These are phyloP conservation scores for Pulveroboletus sp. DNA, from an alignment of 768 basidiomycete genomes.

Conservation along the genomic window DNA sequence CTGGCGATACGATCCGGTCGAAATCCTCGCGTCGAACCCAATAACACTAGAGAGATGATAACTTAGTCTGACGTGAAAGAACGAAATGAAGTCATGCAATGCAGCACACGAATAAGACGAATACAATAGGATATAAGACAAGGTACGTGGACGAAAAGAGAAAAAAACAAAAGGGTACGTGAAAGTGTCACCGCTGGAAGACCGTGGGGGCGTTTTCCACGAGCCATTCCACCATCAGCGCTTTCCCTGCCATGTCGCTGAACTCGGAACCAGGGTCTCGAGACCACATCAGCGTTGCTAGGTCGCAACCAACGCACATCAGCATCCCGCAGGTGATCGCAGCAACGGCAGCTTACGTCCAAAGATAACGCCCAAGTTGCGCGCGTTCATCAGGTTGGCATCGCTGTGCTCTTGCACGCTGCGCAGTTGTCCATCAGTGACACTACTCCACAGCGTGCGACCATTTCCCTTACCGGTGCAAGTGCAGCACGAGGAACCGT, in stretches of 20 bases:
- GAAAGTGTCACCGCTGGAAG: conserved; percentile 28
- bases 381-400: conserved; percentile 87
- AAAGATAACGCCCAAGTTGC: conserved; percentile 96
- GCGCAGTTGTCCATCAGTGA: conserved; percentile 2
- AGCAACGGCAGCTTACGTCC: conserved; percentile 67
- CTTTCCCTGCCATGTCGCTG: conserved; percentile 96
- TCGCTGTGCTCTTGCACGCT: conserved; percentile 63
- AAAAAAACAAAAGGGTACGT: neutral
- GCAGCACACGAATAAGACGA: conserved; percentile 15
- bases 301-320: conserved; percentile 1
- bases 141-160: neutral
- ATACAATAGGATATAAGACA: conserved; percentile 29
- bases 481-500: conserved; percentile 77
- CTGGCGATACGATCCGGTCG: conserved; percentile 3
- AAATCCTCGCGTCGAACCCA: conserved; percentile 7
- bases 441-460: neutral
- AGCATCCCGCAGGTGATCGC: neutral
- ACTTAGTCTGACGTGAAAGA: conserved; percentile 21
- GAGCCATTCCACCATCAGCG: conserved; percentile 89
- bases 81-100: conserved; percentile 11
- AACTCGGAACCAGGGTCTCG: conserved; percentile 85
- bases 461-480: conserved; percentile 56
- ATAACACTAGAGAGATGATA: conserved; percentile 15
- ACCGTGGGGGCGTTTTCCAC: conserved; percentile 78
- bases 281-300: conserved; percentile 93